A percentile compares a stretch with the other conserved stretches of the same genome.
These are phyloP conservation scores for Aspergillus aculeatinus DNA, from an alignment of 2,329 filamentous ascomycete species.

Conservation along the genomic window DNA sequence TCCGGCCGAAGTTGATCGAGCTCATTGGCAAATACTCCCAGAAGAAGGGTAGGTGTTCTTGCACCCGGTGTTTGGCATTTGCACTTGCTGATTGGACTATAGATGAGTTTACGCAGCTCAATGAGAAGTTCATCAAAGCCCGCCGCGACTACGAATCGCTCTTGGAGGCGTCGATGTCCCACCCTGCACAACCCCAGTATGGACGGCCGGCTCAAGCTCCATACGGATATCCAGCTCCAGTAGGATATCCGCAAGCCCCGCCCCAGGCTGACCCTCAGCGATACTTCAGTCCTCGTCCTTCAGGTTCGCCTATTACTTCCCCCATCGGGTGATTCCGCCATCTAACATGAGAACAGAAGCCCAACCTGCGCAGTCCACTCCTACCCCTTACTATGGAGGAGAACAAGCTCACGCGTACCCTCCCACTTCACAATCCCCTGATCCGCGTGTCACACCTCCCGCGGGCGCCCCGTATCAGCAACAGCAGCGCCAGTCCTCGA, in stretches of 20 bases:
- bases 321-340: not conserved
- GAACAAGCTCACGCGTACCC: conserved; percentile 50
- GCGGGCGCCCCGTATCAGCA: conserved; percentile 31
- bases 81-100: conserved; percentile 16
- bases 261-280: conserved; percentile 62
- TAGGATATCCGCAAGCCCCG: conserved; percentile 36
- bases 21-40: conserved; percentile 98
- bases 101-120: conserved; percentile 98
- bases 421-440: conserved; percentile 40
- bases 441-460: conserved; percentile 39
- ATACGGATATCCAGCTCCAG: conserved; percentile 36
- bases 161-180: conserved; percentile 95
- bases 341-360: conserved; percentile 30
- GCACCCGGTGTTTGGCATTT: not conserved
- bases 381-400: conserved; percentile 64
- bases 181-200: conserved; percentile 78
- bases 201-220: conserved; percentile 55
- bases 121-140: conserved; percentile 99
- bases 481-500: conserved; percentile 54
- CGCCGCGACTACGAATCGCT: conserved; percentile 93
- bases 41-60: conserved; percentile 74
- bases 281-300: conserved; percentile 62
- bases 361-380: conserved; percentile 46
- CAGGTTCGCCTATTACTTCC: conserved; percentile 30
- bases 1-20: conserved; percentile 94